A percentile compares a stretch with the other conserved stretches of the same genome.
phyloP scores from a whole-genome alignment of 345 rosid genomes.

The Streptanthus diversifolius region DNA sequence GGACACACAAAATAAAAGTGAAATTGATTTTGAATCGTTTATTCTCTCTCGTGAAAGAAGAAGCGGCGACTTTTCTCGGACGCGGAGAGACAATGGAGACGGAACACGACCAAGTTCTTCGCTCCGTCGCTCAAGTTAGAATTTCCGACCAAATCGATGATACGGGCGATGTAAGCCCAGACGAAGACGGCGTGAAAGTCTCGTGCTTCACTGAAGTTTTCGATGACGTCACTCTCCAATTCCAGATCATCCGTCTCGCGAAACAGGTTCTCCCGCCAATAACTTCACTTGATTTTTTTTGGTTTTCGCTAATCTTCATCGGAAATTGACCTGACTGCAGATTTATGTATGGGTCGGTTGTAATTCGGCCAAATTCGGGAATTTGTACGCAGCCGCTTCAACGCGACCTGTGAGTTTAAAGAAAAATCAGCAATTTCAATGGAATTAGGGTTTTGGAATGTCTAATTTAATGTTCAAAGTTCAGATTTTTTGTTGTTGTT shows the following conservation, averaged over 20 bases:
- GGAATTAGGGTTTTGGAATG: constrained; percentile 3
- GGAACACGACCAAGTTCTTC: constrained; percentile 25
- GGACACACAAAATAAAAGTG: no score
- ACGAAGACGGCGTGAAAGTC: constrained; percentile 38
- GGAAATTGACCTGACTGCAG: no score
- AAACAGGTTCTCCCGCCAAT: constrained; percentile 51
- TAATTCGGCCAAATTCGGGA: constrained; percentile 69
- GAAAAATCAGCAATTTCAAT: neutral
- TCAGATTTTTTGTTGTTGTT: neutral
- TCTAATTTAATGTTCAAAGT: neutral
- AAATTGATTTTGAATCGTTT: no score
- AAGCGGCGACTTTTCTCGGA: neutral
- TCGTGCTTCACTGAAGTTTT: constrained; percentile 61
- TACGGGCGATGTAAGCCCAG: neutral
- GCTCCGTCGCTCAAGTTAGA: constrained; percentile 24
- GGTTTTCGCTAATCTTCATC: neutral
- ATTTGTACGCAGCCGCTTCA: constrained; percentile 75
- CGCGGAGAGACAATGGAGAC: constrained; percentile 8
- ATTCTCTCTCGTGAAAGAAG: no score
- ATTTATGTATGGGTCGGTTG: constrained; percentile 84
- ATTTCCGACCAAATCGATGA: constrained; percentile 7
- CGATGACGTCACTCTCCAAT: constrained; percentile 63
- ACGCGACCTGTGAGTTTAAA: constrained; percentile 45
- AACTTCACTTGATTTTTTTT: neutral
- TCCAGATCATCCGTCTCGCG: constrained; percentile 68